A percentile compares a stretch with the other conserved stretches of the same genome.
Conservation (phyloP, 371 early-diverging fungal species). For the Chytridiales sp. region DNA sequence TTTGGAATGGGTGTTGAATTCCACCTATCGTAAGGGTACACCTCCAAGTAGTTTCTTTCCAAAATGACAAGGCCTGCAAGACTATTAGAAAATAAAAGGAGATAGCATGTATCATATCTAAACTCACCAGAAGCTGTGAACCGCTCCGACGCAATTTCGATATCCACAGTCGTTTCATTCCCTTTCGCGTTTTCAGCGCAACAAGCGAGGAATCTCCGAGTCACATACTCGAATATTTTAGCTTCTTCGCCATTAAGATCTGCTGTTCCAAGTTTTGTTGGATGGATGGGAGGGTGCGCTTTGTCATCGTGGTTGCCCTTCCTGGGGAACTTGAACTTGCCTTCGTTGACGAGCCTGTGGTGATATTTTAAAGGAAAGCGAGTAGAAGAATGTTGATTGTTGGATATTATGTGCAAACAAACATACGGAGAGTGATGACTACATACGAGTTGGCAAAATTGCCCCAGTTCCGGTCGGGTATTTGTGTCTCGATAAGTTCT, state of each 20-base stretch:
- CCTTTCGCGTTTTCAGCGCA: conserved; percentile 96
- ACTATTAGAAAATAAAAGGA: conserved; percentile 12
- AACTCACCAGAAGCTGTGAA: conserved; percentile 67
- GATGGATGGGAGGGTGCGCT: conserved; percentile 99
- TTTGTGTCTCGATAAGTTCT: conserved; percentile 67
- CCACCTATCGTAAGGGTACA: conserved; percentile 97
- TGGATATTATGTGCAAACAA: too few relatives aligned
- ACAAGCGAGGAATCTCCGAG: conserved; percentile 91
- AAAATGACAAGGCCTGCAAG: conserved; percentile 68
- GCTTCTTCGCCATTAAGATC: conserved; percentile 70
- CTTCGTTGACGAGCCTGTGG: conserved; percentile 63
- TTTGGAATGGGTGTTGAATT: conserved; percentile 65
- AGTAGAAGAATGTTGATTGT: too few relatives aligned
- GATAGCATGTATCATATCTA: not conserved
- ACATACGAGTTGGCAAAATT: conserved; percentile 62
- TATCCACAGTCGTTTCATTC: conserved; percentile 73
- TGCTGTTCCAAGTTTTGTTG: conserved; percentile 70
- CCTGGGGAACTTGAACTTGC: conserved; percentile 79
- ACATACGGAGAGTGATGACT: not conserved
- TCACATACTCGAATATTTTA: conserved; percentile 89
- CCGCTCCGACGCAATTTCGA: conserved; percentile 65
- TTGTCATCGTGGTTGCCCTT: conserved; percentile 94
- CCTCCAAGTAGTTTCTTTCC: conserved; percentile 91
- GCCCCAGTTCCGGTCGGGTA: conserved; percentile 62
- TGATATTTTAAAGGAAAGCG: too few relatives aligned